Evolutionary conservation across 371 early-diverging fungal genomes (phyloP).

Genomic region (Mucor irregularis): DNA sequence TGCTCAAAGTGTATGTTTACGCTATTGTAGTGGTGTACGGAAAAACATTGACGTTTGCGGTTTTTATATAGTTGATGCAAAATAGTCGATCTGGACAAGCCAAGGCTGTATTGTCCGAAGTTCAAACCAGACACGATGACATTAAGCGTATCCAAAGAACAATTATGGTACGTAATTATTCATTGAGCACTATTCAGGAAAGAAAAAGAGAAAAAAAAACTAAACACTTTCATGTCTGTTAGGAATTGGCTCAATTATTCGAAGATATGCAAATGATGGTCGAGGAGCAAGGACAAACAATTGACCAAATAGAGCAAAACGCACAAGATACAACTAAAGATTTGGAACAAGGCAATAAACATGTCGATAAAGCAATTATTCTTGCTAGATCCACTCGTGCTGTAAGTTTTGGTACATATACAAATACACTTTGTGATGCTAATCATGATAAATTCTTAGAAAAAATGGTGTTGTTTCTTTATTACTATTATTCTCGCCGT

Average conservation of each 20-base stretch:
- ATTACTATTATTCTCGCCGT: slow-evolving; percentile 53
- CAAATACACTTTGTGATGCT: background rate
- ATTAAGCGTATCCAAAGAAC: slow-evolving; percentile 86
- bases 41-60: background rate
- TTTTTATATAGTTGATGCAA: slow-evolving; percentile 60
- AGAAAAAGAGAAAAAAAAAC: background rate
- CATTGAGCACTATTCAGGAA: too few species aligned
- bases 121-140: slow-evolving; percentile 86
- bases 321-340: slow-evolving; percentile 65
- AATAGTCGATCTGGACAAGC: slow-evolving; percentile 81
- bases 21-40: background rate
- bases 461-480: slow-evolving; percentile 69
- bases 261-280: slow-evolving; percentile 90
- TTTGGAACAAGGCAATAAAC: slow-evolving; percentile 72
- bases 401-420: slow-evolving; percentile 37
- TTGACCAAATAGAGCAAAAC: slow-evolving; percentile 74
- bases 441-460: slow-evolving; percentile 31
- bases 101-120: slow-evolving; percentile 76
- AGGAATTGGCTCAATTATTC: slow-evolving; percentile 89
- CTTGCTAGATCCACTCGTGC: slow-evolving; percentile 75
- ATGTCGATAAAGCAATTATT: slow-evolving; percentile 69
- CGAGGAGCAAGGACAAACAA: slow-evolving; percentile 73
- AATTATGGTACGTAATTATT: slow-evolving; percentile 63
- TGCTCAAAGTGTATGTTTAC: slow-evolving; percentile 72
- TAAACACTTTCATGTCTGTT: slow-evolving; percentile 1